These are phyloP conservation scores for Fraxinus americana DNA, from an alignment of 257 asterid species.

Conservation along the genomic window DNA sequence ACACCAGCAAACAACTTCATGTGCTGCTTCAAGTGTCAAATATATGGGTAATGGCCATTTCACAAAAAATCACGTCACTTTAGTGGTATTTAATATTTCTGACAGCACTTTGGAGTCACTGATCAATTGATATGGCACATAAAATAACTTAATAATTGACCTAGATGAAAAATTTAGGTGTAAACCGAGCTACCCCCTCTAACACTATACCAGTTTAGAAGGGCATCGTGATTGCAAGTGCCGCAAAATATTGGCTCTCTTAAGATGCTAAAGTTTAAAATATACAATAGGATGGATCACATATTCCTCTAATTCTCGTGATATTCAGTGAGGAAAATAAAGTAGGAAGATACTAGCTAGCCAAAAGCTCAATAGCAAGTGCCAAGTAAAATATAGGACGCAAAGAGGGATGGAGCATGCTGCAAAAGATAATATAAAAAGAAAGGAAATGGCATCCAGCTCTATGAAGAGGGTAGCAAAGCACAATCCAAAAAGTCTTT, in stretches of 20 bases:
- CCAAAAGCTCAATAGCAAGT: slow-evolving; percentile 18
- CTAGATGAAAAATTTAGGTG: neutral
- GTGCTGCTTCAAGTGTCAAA: neutral
- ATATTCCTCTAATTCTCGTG: slow-evolving; percentile 10
- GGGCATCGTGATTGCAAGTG: neutral
- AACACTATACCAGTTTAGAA: neutral
- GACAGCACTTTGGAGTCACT: neutral
- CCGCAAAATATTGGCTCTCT: neutral
- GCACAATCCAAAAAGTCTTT: neutral
- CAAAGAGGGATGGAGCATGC: slow-evolving; percentile 12
- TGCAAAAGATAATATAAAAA: neutral
- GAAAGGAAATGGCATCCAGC: neutral
- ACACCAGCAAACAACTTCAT: neutral
- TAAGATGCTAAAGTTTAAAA: slow-evolving; percentile 15
- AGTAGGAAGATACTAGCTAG: slow-evolving; percentile 1
- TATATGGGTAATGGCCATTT: neutral
- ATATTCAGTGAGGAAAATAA: neutral
- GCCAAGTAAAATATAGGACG: slow-evolving; percentile 2
- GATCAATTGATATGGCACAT: neutral
- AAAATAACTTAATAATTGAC: neutral
- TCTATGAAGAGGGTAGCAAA: neutral
- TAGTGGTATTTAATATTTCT: neutral
- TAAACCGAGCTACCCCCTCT: neutral
- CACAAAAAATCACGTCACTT: neutral
- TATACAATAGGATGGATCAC: neutral